Evolutionary conservation across 1,284 basidiomycete genomes (phyloP), one percentile per base, ranked within the genome.

Genomic region (Fistulinella cinereoalba): DNA sequence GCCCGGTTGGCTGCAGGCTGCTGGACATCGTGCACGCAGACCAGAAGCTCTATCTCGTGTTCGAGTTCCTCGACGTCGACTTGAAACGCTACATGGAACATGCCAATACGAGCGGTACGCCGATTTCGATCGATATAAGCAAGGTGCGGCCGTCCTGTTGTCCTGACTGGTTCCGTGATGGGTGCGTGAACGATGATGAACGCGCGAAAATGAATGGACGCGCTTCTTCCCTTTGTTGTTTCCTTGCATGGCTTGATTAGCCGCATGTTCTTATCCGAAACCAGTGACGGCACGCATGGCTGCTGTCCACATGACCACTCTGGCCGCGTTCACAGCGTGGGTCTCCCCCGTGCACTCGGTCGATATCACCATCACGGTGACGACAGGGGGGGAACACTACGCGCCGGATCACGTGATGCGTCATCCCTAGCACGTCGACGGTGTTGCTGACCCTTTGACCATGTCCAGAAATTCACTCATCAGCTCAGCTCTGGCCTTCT

Each of bases 21-120:
- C 79, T 96, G 49, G 96, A 99, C 71, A 97, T 99, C 54, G 92
- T 98, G 9, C 96, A 99, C 67, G 90, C 91, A 16, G 96, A 99
- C 70, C 87, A 92, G 70, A 96, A 97, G 70, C 80, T 99, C 40
- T 98, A 96, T 68, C 84, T 99, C 54, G 96, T 99, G 38, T 97
- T 96, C 65, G 97, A 99, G 71, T 94, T 92, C 67, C 75, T 94
- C 50, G 92, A 96, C 64, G 84, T 94, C 45, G 96, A 99, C 71
- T 71, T 99, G 58, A 98, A 99, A 68, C 81, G 89, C 39, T 99
- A 95, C 71, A 97, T 98, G 83, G 96, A 98, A 67, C 84, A 80
- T 37, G 80, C 83, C 48, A 92, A 90, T 58, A 78, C 78, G 56
- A 69, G 77, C 50, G 76, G 84, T 49, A 85, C 84, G 54, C 84